Conservation (phyloP, 352 stramenopile genomes). For the Globisporangium splendens region DNA sequence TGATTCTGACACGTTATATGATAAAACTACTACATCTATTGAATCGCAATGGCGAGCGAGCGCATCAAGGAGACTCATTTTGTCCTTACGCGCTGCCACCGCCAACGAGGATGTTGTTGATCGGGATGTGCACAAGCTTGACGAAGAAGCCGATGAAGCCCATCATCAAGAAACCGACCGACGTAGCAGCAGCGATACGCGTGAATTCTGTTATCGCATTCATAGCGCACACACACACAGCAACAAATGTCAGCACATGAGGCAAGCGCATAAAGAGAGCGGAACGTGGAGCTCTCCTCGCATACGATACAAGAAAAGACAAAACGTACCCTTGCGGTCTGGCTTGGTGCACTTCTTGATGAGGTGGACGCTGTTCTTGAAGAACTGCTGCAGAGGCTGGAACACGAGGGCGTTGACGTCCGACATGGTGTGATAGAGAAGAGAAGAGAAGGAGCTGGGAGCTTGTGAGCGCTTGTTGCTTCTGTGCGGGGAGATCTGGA, state of each 20-base stretch:
- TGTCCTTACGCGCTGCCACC: conserved; percentile 65
- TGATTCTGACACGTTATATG: not conserved
- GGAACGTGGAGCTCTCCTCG: not conserved
- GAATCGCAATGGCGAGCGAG: not conserved
- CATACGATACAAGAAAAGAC: not conserved
- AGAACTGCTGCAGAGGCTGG: conserved; percentile 95
- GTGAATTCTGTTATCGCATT: conserved; percentile 89
- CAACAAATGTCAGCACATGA: not conserved
- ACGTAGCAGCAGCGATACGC: conserved; percentile 92
- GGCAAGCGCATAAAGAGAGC: conserved; percentile 3
- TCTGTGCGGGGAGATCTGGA: conserved; percentile 12
- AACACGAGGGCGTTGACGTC: conserved; percentile 93
- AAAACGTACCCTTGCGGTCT: conserved; percentile 92
- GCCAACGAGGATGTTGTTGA: conserved; percentile 99
- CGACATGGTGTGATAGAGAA: conserved; percentile 48
- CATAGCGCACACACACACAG: not conserved
- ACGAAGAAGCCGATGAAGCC: conserved; percentile 99
- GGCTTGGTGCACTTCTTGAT: conserved; percentile 99
- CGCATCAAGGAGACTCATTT: no score
- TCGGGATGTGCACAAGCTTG: conserved; percentile 99
- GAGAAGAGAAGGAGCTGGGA: not conserved
- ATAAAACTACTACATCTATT: conserved; percentile 3
- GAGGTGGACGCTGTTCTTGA: conserved; percentile 96
- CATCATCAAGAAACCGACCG: conserved; percentile 98
- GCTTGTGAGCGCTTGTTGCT: not conserved